Evolutionary conservation across 2,329 filamentous ascomycete genomes (phyloP).

Genomic region (Aspergillus texensis): DNA sequence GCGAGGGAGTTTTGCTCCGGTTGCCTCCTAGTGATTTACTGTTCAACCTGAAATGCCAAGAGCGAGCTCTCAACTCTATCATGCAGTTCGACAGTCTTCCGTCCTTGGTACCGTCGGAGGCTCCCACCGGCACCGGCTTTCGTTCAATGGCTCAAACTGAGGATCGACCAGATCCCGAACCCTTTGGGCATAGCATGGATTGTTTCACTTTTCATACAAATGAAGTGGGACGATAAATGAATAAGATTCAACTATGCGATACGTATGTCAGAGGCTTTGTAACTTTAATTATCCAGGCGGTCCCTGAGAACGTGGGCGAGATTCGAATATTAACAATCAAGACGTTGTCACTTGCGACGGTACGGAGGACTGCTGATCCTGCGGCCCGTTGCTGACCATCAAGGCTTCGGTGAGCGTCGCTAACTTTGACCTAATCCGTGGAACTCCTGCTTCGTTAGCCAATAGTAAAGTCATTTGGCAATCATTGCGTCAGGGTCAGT

Average conservation of each 20-base stretch:
- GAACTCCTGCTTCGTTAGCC: background rate
- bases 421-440: background rate
- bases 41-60: background rate
- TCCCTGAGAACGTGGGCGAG: background rate
- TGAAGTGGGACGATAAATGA: background rate
- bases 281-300: background rate
- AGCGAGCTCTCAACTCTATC: background rate
- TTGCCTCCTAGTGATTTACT: background rate
- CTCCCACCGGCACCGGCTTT: background rate
- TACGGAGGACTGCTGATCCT: constrained; percentile 1
- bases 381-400: constrained; percentile 9
- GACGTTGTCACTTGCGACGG: background rate
- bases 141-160: background rate
- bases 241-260: background rate
- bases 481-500: background rate
- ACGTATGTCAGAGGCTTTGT: background rate
- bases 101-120: background rate
- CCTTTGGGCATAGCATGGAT: background rate
- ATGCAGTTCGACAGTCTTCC: background rate
- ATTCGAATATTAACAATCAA: constrained; percentile 2
- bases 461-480: background rate
- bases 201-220: background rate
- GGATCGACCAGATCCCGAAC: background rate
- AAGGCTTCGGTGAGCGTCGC: constrained; percentile 1
- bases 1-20: background rate